Conservation (phyloP, 73 alveolate species). For the Blepharisma japonicum region DNA sequence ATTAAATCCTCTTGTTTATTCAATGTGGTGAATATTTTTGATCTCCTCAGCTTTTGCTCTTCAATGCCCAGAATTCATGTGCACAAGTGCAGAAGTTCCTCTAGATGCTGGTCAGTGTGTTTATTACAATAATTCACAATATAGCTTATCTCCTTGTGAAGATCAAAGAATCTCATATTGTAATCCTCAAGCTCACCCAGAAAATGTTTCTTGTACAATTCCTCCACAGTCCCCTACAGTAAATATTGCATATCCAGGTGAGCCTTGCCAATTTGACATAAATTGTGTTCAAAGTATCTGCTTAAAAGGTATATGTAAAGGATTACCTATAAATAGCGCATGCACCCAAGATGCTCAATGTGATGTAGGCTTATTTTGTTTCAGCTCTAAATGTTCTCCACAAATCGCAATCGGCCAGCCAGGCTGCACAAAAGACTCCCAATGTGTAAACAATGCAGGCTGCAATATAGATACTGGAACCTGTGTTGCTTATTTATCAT, state of each 20-base stretch:
- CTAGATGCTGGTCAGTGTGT: too few relatives aligned
- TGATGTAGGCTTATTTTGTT: constrained; percentile 5
- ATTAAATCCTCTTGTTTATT: too few relatives aligned
- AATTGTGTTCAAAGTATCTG: constrained; percentile 3
- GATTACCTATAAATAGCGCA: not conserved
- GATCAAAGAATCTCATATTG: not conserved
- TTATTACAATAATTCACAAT: too few relatives aligned
- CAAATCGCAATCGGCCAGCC: too few relatives aligned
- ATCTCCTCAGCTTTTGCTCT: too few relatives aligned
- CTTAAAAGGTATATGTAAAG: not conserved
- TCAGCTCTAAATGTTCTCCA: too few relatives aligned
- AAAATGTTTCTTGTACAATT: not conserved
- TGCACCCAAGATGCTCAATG: constrained; percentile 4
- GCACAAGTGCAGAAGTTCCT: too few relatives aligned
- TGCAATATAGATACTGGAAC: not conserved
- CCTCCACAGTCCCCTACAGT: constrained; percentile 13
- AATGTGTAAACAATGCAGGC: not conserved
- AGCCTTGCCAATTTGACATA: not conserved
- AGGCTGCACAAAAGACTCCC: not conserved
- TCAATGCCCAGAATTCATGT: too few relatives aligned
- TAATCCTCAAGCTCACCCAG: not conserved
- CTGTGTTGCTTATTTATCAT: not conserved
- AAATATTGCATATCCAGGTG: constrained; percentile 17
- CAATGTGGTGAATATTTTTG: too few relatives aligned
- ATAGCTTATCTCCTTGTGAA: too few relatives aligned